These are phyloP conservation scores for Drechslerella coelobrocha DNA, from an alignment of 2,329 filamentous ascomycete species.

Conservation along the genomic window DNA sequence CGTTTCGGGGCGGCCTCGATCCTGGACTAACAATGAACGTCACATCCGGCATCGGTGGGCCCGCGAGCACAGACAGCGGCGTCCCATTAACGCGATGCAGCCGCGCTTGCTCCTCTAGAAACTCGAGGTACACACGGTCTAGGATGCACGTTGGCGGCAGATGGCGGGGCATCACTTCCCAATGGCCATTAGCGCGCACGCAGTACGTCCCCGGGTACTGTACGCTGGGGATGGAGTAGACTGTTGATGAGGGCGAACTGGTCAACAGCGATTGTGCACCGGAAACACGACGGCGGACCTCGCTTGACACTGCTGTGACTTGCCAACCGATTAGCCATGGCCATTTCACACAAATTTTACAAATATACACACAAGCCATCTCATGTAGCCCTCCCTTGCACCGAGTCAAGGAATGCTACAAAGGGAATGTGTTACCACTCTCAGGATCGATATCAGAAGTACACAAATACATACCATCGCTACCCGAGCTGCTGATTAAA, in stretches of 20 bases:
- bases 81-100: conserved; percentile 72
- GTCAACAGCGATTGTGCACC: conserved; percentile 42
- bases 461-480: conserved; percentile 41
- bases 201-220: conserved; percentile 45
- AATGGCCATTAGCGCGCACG: conserved; percentile 45
- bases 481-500: conserved; percentile 35
- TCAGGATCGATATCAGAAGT: neutral
- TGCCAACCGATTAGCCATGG: neutral
- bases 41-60: conserved; percentile 80
- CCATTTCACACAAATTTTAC: neutral
- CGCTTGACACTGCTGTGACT: conserved; percentile 19
- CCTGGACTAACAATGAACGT: conserved; percentile 77
- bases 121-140: conserved; percentile 80
- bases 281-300: conserved; percentile 40
- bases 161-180: conserved; percentile 50
- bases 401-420: neutral
- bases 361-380: no score
- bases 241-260: conserved; percentile 41
- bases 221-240: conserved; percentile 49
- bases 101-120: conserved; percentile 72
- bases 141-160: conserved; percentile 73
- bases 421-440: neutral
- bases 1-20: conserved; percentile 70
- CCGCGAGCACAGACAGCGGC: conserved; percentile 70
- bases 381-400: no score